A percentile compares a stretch with the other conserved stretches of the same genome.
These are phyloP conservation scores for Solanum tacnaense DNA, from an alignment of 257 asterid species.

Conservation along the genomic window DNA sequence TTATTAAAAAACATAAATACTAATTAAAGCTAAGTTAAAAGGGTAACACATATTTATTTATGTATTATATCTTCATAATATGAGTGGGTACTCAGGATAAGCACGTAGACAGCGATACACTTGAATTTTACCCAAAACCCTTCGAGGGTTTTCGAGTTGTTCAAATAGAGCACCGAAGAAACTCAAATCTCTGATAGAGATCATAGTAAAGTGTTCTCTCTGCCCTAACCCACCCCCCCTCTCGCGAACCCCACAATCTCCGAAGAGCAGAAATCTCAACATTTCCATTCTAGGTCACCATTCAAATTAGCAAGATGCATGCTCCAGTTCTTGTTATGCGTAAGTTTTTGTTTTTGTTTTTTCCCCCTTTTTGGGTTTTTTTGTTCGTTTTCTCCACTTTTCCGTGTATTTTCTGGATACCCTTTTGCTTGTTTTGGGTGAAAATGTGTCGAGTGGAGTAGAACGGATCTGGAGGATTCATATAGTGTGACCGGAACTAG, in stretches of 20 bases:
- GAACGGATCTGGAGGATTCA: not conserved
- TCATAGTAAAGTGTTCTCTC: not conserved
- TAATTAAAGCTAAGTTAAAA: no score
- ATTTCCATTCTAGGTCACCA: not conserved
- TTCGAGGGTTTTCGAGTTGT: not conserved
- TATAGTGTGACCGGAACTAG: not conserved
- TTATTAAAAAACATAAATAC: no score
- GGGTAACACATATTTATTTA: no score
- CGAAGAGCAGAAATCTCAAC: not conserved
- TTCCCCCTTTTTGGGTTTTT: not conserved
- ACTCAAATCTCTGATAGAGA: not conserved
- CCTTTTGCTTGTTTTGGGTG: not conserved
- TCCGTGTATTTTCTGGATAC: not conserved
- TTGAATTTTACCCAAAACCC: not conserved
- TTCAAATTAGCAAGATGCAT: constrained; percentile 32
- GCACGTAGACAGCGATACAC: not conserved
- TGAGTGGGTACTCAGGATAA: not conserved
- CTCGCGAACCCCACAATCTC: no score
- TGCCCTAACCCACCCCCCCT: constrained; percentile 1
- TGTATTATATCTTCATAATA: no score
- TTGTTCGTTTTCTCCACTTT: not conserved
- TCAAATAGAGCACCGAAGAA: not conserved
- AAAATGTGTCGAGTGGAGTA: not conserved
- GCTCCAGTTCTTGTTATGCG: constrained; percentile 76
- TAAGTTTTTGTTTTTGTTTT: constrained; percentile 9